Evolutionary conservation across 2,329 filamentous ascomycete species (phyloP).

Genomic region (Fusarium lateritium): DNA sequence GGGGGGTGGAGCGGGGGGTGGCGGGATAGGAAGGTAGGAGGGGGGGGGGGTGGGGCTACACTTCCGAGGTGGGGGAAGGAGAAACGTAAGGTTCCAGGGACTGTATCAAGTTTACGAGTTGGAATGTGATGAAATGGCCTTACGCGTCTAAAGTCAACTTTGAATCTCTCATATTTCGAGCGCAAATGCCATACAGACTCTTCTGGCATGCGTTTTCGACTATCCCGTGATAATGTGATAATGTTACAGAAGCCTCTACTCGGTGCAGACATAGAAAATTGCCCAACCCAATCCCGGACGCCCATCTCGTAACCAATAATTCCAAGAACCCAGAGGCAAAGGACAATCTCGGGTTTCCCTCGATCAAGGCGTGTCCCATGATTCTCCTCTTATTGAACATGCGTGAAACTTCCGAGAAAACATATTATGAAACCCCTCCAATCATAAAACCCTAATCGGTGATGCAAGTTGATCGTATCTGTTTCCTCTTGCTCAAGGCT

Average conservation of each 20-base stretch:
- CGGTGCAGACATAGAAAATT: conserved; percentile 40
- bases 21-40: too few species aligned
- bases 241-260: conserved; percentile 40
- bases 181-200: background rate
- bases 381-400: conserved; percentile 13
- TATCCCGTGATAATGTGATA: conserved; percentile 24
- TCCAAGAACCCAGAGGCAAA: conserved; percentile 32
- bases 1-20: too few species aligned
- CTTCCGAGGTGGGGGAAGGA: conserved; percentile 39
- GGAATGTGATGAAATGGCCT: conserved; percentile 28
- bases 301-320: conserved; percentile 38
- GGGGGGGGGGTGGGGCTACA: too few species aligned
- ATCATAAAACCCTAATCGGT: conserved; percentile 25
- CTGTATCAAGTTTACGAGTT: background rate
- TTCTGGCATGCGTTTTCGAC: conserved; percentile 14
- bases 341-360: conserved; percentile 4
- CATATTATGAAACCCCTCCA: conserved; percentile 19
- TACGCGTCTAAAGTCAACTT: background rate
- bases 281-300: conserved; percentile 43
- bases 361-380: conserved; percentile 9
- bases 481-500: conserved; percentile 31
- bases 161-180: background rate
- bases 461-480: conserved; percentile 10
- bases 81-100: background rate
- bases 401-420: conserved; percentile 11